Conservation (phyloP, 1,284 basidiomycete species). For the Ceratobasidium sp. region DNA sequence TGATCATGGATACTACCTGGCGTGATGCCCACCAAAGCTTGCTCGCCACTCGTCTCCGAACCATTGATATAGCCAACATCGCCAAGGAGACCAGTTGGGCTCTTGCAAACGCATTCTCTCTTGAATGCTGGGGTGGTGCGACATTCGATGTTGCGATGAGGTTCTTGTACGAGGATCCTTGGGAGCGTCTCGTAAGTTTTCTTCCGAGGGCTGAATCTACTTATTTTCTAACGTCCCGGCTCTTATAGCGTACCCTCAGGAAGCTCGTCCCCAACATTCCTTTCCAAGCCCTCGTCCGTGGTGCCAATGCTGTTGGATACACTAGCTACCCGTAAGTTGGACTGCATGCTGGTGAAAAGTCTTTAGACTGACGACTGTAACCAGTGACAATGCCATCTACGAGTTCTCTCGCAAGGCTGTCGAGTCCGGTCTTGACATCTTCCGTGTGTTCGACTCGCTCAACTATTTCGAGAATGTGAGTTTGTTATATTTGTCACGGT, state of each 20-base stretch:
- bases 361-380: conserved; percentile 14
- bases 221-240: conserved; percentile 14
- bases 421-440: conserved; percentile 98
- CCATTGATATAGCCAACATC: conserved; percentile 97
- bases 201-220: neutral
- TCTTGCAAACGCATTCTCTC: conserved; percentile 91
- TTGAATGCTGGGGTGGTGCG: conserved; percentile 99
- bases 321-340: conserved; percentile 91
- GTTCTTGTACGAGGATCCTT: conserved; percentile 99
- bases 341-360: neutral
- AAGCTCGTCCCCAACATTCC: conserved; percentile 99
- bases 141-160: conserved; percentile 99
- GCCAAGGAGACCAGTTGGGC: conserved; percentile 97
- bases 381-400: conserved; percentile 96
- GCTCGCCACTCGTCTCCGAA: conserved; percentile 94
- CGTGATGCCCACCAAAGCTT: conserved; percentile 99
- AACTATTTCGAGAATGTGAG: conserved; percentile 91
- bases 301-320: conserved; percentile 99
- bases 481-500: neutral
- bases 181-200: conserved; percentile 87
- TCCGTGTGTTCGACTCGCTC: conserved; percentile 99
- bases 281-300: conserved; percentile 96
- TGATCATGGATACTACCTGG: conserved; percentile 99
- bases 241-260: conserved; percentile 79
- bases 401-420: conserved; percentile 98